Conservation (phyloP, 257 asterid genomes). For the Nicotiana knightiana region DNA sequence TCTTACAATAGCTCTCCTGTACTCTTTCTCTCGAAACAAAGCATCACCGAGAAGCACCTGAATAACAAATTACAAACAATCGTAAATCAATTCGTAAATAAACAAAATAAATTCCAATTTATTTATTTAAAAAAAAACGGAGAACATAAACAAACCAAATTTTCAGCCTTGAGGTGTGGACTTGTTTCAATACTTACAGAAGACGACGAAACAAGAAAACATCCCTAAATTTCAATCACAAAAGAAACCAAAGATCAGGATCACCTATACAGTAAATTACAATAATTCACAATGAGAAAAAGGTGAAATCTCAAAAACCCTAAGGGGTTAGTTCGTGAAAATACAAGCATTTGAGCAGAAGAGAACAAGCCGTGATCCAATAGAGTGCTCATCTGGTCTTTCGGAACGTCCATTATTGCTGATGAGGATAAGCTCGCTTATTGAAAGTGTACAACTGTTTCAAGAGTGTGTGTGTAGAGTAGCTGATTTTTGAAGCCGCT, state of each 20-base stretch:
- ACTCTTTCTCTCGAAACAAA: slow-evolving; percentile 63
- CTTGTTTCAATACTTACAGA: slow-evolving; percentile 60
- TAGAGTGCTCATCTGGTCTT: slow-evolving; percentile 62
- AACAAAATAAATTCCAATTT: not conserved
- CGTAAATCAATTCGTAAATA: not conserved
- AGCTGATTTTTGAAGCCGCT: not conserved
- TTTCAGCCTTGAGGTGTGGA: slow-evolving; percentile 84
- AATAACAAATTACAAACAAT: not conserved
- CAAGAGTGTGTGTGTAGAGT: not conserved
- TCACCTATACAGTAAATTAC: not conserved
- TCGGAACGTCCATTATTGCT: slow-evolving; percentile 61
- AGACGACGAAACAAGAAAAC: slow-evolving; percentile 80
- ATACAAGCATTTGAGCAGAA: slow-evolving; percentile 86
- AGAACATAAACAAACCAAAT: slow-evolving; percentile 47
- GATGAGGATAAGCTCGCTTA: not conserved
- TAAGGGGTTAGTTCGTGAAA: not conserved
- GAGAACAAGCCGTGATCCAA: slow-evolving; percentile 78
- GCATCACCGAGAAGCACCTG: slow-evolving; percentile 90
- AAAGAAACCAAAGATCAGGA: not conserved
- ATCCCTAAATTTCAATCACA: slow-evolving; percentile 44
- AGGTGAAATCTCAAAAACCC: slow-evolving; percentile 1
- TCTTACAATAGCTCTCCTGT: slow-evolving; percentile 85
- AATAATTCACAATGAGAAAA: not conserved
- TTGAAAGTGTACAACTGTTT: not conserved
- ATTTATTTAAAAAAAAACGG: slow-evolving; percentile 1